Conservation (phyloP, 2,329 filamentous ascomycete genomes). For the Claviceps sp. region DNA sequence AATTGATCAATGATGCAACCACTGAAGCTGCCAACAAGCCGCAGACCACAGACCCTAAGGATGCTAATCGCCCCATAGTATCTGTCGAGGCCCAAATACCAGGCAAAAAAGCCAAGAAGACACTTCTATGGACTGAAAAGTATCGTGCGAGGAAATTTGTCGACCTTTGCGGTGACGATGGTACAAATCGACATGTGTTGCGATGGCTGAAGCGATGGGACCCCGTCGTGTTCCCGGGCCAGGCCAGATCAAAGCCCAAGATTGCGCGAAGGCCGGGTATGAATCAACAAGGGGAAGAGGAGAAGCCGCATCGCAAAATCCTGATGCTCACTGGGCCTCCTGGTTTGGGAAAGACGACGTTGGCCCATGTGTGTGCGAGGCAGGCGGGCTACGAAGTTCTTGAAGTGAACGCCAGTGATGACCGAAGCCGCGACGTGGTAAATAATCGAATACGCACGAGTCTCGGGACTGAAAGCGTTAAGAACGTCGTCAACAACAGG, state of each 20-base stretch:
- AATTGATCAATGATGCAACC: conserved; percentile 59
- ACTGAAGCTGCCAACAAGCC: conserved; percentile 37
- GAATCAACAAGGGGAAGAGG: conserved; percentile 41
- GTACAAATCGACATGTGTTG: conserved; percentile 80
- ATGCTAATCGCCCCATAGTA: conserved; percentile 22
- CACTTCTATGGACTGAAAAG: conserved; percentile 88
- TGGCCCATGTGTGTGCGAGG: conserved; percentile 88
- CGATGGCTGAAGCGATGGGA: conserved; percentile 96
- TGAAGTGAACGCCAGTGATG: conserved; percentile 96
- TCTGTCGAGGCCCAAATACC: conserved; percentile 27
- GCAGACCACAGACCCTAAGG: conserved; percentile 10
- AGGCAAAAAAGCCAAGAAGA: conserved; percentile 30
- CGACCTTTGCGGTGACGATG: conserved; percentile 86
- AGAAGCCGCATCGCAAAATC: conserved; percentile 75
- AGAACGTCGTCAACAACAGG: conserved; percentile 50
- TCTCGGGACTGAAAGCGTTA: conserved; percentile 88
- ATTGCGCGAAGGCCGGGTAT: conserved; percentile 27
- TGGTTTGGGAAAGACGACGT: conserved; percentile 86
- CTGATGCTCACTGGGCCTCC: conserved; percentile 83
- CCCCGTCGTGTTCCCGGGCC: conserved; percentile 74
- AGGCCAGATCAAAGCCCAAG: conserved; percentile 43
- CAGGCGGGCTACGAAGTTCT: conserved; percentile 95
- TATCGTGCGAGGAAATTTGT: conserved; percentile 87
- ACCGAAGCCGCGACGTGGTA: conserved; percentile 79
- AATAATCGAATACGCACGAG: conserved; percentile 84